Conservation (phyloP, 106 monocot species). For the Acorus calamus region DNA sequence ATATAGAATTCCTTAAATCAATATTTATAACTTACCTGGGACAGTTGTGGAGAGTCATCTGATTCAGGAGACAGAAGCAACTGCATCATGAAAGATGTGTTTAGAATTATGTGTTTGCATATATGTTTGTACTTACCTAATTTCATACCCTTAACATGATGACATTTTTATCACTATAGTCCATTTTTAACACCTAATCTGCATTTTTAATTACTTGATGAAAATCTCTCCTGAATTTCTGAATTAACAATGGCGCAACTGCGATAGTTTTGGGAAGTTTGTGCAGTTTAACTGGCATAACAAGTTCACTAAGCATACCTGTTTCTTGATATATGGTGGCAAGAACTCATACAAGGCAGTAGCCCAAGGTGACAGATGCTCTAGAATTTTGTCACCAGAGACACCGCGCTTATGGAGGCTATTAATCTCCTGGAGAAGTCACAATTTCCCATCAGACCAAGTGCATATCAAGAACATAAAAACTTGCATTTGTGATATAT, state of each 20-base stretch:
- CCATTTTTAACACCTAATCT: no score
- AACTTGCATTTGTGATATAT: background rate
- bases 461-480: background rate
- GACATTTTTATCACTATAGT: no score
- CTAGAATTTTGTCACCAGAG: constrained; percentile 45
- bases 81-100: constrained; percentile 28
- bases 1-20: background rate
- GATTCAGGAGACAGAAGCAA: constrained; percentile 86
- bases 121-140: no score
- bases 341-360: constrained; percentile 88
- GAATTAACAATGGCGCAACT: no score
- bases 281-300: no score
- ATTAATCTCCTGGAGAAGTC: constrained; percentile 71
- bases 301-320: constrained; percentile 24
- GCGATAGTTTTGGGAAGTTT: no score
- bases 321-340: constrained; percentile 78
- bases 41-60: constrained; percentile 84
- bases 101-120: no score
- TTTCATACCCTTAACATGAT: no score
- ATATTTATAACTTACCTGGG: constrained; percentile 40
- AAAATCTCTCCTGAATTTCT: no score
- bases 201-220: no score
- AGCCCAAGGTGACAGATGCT: constrained; percentile 86
- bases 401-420: constrained; percentile 60
- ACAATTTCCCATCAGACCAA: background rate